Evolutionary conservation across 73 alveolate genomes (phyloP).

Genomic region (Tetrahymena elliotti): DNA sequence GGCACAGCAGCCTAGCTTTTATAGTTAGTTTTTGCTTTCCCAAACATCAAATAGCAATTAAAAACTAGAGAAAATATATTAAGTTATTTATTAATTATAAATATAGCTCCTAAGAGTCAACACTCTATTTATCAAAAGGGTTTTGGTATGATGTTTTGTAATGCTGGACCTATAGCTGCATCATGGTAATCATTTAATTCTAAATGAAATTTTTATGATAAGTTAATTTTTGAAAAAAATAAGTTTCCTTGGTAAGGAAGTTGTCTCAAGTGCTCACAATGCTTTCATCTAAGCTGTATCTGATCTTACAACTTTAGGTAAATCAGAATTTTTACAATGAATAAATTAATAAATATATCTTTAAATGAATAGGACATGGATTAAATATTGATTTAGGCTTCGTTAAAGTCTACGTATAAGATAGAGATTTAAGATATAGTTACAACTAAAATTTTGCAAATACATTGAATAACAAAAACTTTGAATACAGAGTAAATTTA

Average conservation of each 20-base stretch:
- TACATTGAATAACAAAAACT: conserved; percentile 14
- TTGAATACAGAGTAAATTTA: conserved; percentile 24
- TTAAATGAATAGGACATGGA: conserved; percentile 4
- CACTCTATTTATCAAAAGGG: conserved; percentile 38
- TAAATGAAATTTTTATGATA: not conserved
- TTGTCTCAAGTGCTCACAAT: conserved; percentile 15
- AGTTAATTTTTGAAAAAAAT: not conserved
- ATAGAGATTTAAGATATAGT: conserved; percentile 20
- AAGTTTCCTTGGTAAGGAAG: conserved; percentile 41
- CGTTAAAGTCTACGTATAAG: not conserved
- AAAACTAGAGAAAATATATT: too few species aligned
- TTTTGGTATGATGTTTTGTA: conserved; percentile 38
- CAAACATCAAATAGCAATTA: too few species aligned
- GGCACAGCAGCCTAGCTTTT: too few species aligned
- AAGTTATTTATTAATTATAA: not conserved
- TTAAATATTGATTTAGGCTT: conserved; percentile 23
- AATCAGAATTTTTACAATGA: not conserved
- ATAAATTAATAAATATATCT: not conserved
- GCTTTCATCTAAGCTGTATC: conserved; percentile 22
- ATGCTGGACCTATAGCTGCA: conserved; percentile 47
- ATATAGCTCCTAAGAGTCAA: conserved; percentile 8
- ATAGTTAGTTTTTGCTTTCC: too few species aligned
- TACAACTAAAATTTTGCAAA: conserved; percentile 15
- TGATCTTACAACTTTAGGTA: conserved; percentile 20
- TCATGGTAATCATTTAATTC: conserved; percentile 2